Conservation (phyloP, 2,329 filamentous ascomycete species). For the Pestalotiopsis sp. region DNA sequence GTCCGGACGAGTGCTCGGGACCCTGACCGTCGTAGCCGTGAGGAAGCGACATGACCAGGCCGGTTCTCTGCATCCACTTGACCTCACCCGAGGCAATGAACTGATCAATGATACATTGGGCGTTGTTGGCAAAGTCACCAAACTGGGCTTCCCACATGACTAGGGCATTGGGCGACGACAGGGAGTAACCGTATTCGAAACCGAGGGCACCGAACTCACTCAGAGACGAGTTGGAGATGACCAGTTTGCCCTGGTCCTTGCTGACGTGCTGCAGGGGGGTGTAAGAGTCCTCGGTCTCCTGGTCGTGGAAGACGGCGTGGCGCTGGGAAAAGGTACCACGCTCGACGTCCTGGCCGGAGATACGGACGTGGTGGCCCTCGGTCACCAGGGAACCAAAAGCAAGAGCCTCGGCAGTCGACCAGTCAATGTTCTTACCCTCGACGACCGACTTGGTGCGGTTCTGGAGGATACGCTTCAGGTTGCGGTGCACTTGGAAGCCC, state of each 20-base stretch:
- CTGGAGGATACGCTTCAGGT: slow-evolving; percentile 92
- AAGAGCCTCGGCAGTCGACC: slow-evolving; percentile 94
- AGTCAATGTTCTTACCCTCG: slow-evolving; percentile 95
- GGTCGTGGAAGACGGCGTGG: slow-evolving; percentile 96
- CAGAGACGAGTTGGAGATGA: slow-evolving; percentile 94
- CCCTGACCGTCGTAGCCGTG: slow-evolving; percentile 99
- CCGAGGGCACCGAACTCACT: slow-evolving; percentile 76
- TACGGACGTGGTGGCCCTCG: slow-evolving; percentile 95
- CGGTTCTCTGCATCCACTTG: slow-evolving; percentile 98
- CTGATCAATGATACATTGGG: slow-evolving; percentile 98
- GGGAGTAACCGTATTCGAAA: slow-evolving; percentile 98
- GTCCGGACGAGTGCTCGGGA: slow-evolving; percentile 95
- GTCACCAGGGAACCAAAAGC: slow-evolving; percentile 89
- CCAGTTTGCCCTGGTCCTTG: slow-evolving; percentile 92
- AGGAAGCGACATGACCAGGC: slow-evolving; percentile 92
- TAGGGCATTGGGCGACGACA: slow-evolving; percentile 93
- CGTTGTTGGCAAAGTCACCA: slow-evolving; percentile 99
- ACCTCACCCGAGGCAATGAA: slow-evolving; percentile 97
- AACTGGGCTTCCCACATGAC: slow-evolving; percentile 99
- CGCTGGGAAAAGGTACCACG: slow-evolving; percentile 99
- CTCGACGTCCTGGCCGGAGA: slow-evolving; percentile 98
- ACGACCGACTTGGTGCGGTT: slow-evolving; percentile 89
- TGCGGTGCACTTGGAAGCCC: slow-evolving; percentile 87
- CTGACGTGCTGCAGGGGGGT: slow-evolving; percentile 88
- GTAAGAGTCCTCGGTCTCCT: slow-evolving; percentile 90